Base-by-base conservation (phyloP, 129 eudicot genomes). In the Ambrosia trifida region DNA sequence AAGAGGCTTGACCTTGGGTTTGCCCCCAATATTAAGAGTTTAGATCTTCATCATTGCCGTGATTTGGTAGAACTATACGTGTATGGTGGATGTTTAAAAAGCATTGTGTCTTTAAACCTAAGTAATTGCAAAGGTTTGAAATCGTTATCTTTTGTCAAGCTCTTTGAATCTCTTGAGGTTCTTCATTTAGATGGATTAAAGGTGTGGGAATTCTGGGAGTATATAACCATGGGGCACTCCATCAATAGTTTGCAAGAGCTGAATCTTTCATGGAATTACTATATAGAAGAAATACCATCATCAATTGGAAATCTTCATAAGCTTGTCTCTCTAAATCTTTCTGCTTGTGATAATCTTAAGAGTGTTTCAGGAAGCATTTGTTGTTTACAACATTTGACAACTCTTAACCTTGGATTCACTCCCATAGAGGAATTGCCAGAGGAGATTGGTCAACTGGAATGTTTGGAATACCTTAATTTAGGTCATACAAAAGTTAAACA, bases 271-370 rank as follows among this genome's bases (percentile, higher is more conserved):
- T 3, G 5, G 3, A 13, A 35, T 35, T n/a, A n/a, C n/a, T 4
- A 1, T 58, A 30, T 28, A 58, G 4, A 28, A 33, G 45, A 60
- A 33, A 0, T 60, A 13, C 45, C 66, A 20, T 32, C 44, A 60
- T 60, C 66, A 33, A 60, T 60, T 60, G 66, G 44, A 33, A 31
- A 60, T 60, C 45, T 60, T 60, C 66, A 60, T 31, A 60, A 31
- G 40, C 64, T 30, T 58, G 40, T 30, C 10, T 4, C n/a, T n/a
- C n/a, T n/a, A n/a, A n/a, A n/a, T n/a, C n/a, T n/a, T n/a, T n/a
- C n/a, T n/a, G n/a, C n/a, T 31, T 58, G 64, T 9, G 0, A 0
- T 7, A 4, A 11, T 0, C 10, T 58, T 3, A 30, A 58, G 10
- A 4, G 11, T 60, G 19, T 33, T 31, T 12, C 66, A 2, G 5